Evolutionary conservation across 176 grass and related monocot species (phyloP).

Genomic region (Oryza rufipogon): DNA sequence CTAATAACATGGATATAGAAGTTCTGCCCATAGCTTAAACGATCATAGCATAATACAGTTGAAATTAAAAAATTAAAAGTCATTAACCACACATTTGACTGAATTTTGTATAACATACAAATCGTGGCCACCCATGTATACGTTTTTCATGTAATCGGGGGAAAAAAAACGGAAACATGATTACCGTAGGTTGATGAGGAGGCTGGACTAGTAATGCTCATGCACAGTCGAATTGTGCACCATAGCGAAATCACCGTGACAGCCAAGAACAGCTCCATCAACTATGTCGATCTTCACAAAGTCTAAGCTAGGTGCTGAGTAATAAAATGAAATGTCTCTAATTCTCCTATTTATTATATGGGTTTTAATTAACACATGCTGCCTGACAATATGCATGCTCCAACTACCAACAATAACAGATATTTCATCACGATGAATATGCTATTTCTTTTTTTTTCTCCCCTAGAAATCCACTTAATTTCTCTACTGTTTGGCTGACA

Average conservation of each 20-base stretch:
- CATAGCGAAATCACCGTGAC: neutral
- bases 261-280: neutral
- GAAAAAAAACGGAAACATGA: neutral
- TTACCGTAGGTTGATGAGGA: neutral
- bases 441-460: too few species aligned
- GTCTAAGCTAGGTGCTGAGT: neutral
- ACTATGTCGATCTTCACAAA: neutral
- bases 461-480: neutral
- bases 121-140: too few species aligned
- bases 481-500: neutral
- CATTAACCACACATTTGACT: too few species aligned
- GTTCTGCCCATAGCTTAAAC: too few species aligned
- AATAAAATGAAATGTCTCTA: neutral
- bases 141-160: too few species aligned
- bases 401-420: neutral
- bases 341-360: neutral
- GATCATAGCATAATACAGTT: too few species aligned
- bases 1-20: too few species aligned
- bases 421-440: neutral
- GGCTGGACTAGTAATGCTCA: neutral
- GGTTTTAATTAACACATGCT: neutral
- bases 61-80: too few species aligned
- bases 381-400: neutral
- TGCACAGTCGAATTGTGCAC: neutral
- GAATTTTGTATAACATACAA: too few species aligned